These are phyloP conservation scores for Plectosphaerella sp. DNA, from an alignment of 2,329 filamentous ascomycete genomes.

Conservation along the genomic window DNA sequence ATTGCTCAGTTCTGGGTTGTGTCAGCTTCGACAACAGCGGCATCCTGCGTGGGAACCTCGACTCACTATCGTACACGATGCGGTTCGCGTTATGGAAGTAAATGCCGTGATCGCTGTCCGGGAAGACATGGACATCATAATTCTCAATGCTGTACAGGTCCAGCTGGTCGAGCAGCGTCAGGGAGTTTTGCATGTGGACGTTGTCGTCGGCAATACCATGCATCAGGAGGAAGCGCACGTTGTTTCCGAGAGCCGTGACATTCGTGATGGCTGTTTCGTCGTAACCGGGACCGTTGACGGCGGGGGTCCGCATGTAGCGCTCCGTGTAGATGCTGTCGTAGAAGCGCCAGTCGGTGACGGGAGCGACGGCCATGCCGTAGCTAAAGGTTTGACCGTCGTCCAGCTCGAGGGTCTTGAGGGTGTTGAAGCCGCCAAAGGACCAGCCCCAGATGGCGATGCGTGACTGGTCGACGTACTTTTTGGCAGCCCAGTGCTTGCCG, in stretches of 20 bases:
- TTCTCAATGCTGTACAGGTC: slow-evolving; percentile 81
- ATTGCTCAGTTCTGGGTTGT: slow-evolving; percentile 62
- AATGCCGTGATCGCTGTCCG: slow-evolving; percentile 92
- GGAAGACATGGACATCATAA: slow-evolving; percentile 95
- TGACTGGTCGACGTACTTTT: slow-evolving; percentile 75
- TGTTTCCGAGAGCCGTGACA: slow-evolving; percentile 65
- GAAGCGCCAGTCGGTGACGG: slow-evolving; percentile 96
- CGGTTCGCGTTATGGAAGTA: slow-evolving; percentile 89
- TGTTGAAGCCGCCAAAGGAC: slow-evolving; percentile 95
- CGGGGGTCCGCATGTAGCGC: slow-evolving; percentile 93
- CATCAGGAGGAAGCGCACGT: slow-evolving; percentile 89
- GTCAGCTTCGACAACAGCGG: not conserved
- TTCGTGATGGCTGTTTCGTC: slow-evolving; percentile 70
- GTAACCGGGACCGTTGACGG: slow-evolving; percentile 77
- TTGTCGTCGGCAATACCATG: slow-evolving; percentile 97
- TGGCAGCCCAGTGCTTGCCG: slow-evolving; percentile 76
- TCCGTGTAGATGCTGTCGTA: slow-evolving; percentile 95
- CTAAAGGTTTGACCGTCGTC: slow-evolving; percentile 87
- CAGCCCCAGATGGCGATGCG: slow-evolving; percentile 96
- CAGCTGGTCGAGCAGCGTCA: slow-evolving; percentile 80
- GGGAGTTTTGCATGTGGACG: slow-evolving; percentile 92
- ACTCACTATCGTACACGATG: slow-evolving; percentile 91
- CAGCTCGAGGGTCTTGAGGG: slow-evolving; percentile 88
- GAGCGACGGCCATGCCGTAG: slow-evolving; percentile 97
- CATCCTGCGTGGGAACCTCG: not conserved